A percentile compares a stretch with the other conserved stretches of the same genome.
These are phyloP conservation scores for Cryphonectria parasitica DNA, from an alignment of 2,329 filamentous ascomycete genomes.

Conservation along the genomic window DNA sequence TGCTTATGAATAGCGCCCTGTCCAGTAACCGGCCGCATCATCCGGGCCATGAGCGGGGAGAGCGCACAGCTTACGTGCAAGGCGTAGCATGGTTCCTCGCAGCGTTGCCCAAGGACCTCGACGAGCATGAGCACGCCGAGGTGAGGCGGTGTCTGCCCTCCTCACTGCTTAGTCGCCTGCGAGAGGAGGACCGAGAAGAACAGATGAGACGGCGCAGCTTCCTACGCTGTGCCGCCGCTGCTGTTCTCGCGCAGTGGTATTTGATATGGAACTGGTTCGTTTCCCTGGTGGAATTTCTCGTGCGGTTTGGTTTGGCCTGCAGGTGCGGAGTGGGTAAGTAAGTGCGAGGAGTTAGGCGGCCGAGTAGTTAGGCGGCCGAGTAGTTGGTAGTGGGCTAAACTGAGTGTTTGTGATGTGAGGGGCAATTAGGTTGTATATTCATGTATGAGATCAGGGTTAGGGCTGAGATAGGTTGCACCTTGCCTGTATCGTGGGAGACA, in stretches of 20 bases:
- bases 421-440: too few relatives aligned
- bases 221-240: slow-evolving; percentile 62
- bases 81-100: slow-evolving; percentile 66
- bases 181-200: background rate
- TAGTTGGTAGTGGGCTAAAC: too few relatives aligned
- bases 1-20: slow-evolving; percentile 22
- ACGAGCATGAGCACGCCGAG: slow-evolving; percentile 55
- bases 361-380: too few relatives aligned
- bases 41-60: slow-evolving; percentile 31
- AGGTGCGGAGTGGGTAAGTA: slow-evolving; percentile 58
- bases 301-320: slow-evolving; percentile 59
- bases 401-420: too few relatives aligned
- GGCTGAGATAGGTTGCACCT: too few relatives aligned
- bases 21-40: slow-evolving; percentile 3
- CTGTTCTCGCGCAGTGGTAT: slow-evolving; percentile 60
- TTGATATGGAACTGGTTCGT: slow-evolving; percentile 65
- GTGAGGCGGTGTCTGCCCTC: slow-evolving; percentile 56
- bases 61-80: slow-evolving; percentile 67
- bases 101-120: slow-evolving; percentile 62
- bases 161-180: slow-evolving; percentile 15
- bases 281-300: slow-evolving; percentile 55
- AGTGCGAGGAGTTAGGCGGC: slow-evolving; percentile 34
- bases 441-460: too few relatives aligned
- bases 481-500: too few relatives aligned
- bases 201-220: slow-evolving; percentile 42